Base-by-base conservation (phyloP, 148 eudicot genomes). In the Rhododendron williamsianum region DNA sequence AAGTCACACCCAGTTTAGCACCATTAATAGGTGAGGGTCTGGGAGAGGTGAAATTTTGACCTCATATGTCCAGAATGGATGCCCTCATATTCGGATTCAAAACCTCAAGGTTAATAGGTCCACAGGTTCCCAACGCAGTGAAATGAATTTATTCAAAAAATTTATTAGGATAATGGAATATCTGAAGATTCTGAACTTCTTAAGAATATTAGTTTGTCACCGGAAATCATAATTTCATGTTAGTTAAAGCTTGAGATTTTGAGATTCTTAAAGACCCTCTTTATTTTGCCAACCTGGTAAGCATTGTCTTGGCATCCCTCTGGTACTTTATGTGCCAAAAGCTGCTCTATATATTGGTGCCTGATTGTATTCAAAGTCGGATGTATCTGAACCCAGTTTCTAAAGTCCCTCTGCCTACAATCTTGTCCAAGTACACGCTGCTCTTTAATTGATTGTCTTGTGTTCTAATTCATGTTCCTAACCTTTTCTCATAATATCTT, bases 231-330 rank as follows among this genome's bases (percentile, higher is more conserved):
- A 11, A 16, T 49, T 8, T 76, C 27, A 41, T 21, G 27, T 23
- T 8, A 19, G 49, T 79, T 79, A 46, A 79, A 79, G 81, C 36
- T 76, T 43, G 80, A 76, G 69, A 60, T 21, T 60, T 77, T 77
- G 80, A 77, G 71, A 65, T 65, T n/a, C 25, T 77, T 77, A 77
- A 77, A 21, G 54, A 16, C 60, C 15, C 35, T 16, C 25, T 51
- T 51, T 27, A 6, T n/a, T 80, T 33, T n/a, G 18, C 43, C 58
- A 30, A 33, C n/a, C 46, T 80, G 33, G 13, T 80, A 7, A 46
- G 82, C 67, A 52, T 51, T 80, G 54, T 52, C n/a, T 51, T 80
- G 63, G 45, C 67, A 27, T 18, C 12, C 82, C 43, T 80, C 11
- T 33, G 67, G 1, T 79, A 49, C 25, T 54, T 49, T 9, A 7